Evolutionary conservation across 345 rosid species (phyloP).

Genomic region (Populus alba): DNA sequence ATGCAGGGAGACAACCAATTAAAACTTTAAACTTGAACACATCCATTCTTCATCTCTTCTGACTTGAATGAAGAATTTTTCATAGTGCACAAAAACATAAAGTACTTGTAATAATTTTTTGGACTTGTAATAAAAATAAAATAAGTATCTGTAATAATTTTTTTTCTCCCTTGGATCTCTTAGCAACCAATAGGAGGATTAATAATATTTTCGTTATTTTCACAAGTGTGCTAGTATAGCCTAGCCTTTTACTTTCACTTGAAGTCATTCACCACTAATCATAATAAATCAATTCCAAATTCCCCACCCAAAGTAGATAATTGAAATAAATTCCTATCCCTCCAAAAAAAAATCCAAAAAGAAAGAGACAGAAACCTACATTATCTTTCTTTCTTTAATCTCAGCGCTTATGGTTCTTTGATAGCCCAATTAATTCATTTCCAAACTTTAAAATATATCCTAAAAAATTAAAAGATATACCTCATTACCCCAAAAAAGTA

Average conservation of each 20-base stretch:
- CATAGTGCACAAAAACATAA: conserved; percentile 10
- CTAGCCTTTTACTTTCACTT: not conserved
- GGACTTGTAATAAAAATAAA: not conserved
- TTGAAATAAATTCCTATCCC: not conserved
- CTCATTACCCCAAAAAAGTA: not conserved
- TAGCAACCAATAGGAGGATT: not conserved
- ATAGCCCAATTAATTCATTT: not conserved
- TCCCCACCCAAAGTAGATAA: not conserved
- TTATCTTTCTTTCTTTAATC: not conserved
- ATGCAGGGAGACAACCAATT: conserved; percentile 30
- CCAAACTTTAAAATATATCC: not conserved
- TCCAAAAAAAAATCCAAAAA: not conserved
- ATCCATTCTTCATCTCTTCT: not conserved
- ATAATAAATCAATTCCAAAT: not conserved
- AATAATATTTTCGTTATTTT: not conserved
- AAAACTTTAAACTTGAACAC: conserved; percentile 1
- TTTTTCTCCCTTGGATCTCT: not conserved
- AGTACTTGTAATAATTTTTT: not conserved
- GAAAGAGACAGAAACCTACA: not conserved
- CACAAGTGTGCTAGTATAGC: too few relatives aligned
- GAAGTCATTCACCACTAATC: not conserved
- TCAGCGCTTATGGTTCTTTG: not conserved
- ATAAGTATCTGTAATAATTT: not conserved
- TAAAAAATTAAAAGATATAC: not conserved
- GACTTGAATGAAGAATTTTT: not conserved